phyloP scores from a whole-genome alignment of 2,329 filamentous ascomycete species.

The Paraphaeosphaeria minitans region DNA sequence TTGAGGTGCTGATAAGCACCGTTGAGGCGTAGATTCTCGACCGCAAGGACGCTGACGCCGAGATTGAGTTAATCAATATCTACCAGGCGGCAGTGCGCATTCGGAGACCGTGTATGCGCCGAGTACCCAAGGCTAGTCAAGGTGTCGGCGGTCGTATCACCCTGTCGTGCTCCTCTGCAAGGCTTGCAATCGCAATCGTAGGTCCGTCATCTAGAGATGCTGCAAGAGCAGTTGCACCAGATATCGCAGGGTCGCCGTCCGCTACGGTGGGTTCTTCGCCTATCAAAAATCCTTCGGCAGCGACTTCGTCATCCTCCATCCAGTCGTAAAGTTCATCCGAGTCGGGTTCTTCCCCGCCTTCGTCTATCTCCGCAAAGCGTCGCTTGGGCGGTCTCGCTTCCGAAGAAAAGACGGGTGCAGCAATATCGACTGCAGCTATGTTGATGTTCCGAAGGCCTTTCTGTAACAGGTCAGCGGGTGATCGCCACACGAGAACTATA shows the following conservation, averaged over 20 bases:
- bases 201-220: conserved; percentile 12
- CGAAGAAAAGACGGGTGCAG: conserved; percentile 26
- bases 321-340: conserved; percentile 74
- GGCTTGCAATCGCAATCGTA: conserved; percentile 22
- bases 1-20: conserved; percentile 25
- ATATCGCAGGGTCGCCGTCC: conserved; percentile 19
- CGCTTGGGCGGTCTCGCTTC: conserved; percentile 60
- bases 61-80: conserved; percentile 13
- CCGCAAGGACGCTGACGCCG: conserved; percentile 9
- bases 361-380: conserved; percentile 60
- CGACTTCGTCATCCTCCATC: conserved; percentile 65
- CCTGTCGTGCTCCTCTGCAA: conserved; percentile 29
- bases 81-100: conserved; percentile 12
- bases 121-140: conserved; percentile 17
- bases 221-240: conserved; percentile 20
- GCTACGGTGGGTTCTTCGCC: conserved; percentile 30
- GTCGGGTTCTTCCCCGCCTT: conserved; percentile 65
- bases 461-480: conserved; percentile 32
- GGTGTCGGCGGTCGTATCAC: conserved; percentile 30
- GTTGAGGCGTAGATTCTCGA: conserved; percentile 15
- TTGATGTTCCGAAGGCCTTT: conserved; percentile 41
- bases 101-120: conserved; percentile 14
- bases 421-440: conserved; percentile 38
- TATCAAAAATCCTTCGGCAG: conserved; percentile 47
- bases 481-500: conserved; percentile 18